Evolutionary conservation across 257 asterid genomes (phyloP).

Genomic region (Forsythia suspensa): DNA sequence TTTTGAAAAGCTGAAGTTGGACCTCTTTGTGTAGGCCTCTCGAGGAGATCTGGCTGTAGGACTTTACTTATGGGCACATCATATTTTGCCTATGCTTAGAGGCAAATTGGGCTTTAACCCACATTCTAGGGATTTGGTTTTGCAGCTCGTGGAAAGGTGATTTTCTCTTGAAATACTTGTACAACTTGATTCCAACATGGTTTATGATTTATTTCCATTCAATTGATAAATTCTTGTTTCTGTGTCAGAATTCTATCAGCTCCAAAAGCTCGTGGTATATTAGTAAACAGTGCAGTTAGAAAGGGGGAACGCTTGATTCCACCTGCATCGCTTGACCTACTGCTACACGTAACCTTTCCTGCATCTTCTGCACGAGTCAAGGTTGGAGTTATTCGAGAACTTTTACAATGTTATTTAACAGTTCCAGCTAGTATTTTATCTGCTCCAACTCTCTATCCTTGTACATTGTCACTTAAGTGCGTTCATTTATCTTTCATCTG

Average conservation of each 20-base stretch:
- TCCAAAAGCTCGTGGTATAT: conserved; percentile 72
- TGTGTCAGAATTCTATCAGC: conserved; percentile 57
- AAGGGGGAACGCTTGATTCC: conserved; percentile 79
- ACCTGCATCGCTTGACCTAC: conserved; percentile 66
- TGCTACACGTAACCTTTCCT: conserved; percentile 67
- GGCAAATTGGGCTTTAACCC: conserved; percentile 78
- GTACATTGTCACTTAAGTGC: neutral
- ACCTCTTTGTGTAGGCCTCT: conserved; percentile 47
- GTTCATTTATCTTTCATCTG: neutral
- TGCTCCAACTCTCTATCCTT: neutral
- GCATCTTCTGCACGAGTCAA: conserved; percentile 67
- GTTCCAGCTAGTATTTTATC: neutral
- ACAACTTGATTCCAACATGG: neutral
- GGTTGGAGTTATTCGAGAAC: conserved; percentile 38
- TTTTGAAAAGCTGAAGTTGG: conserved; percentile 20
- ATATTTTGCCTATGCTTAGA: conserved; percentile 62
- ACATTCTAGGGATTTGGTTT: conserved; percentile 66
- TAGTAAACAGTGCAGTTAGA: conserved; percentile 64
- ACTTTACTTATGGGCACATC: conserved; percentile 71
- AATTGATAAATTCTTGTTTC: neutral
- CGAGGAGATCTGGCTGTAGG: conserved; percentile 83
- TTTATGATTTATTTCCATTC: neutral
- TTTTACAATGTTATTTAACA: neutral
- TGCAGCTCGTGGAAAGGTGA: conserved; percentile 83
- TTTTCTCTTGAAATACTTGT: conserved; percentile 8